A percentile compares a stretch with the other conserved stretches of the same genome.
Conservation (phyloP, 495 filamentous ascomycete species). For the Podospora pseudoanserina region DNA sequence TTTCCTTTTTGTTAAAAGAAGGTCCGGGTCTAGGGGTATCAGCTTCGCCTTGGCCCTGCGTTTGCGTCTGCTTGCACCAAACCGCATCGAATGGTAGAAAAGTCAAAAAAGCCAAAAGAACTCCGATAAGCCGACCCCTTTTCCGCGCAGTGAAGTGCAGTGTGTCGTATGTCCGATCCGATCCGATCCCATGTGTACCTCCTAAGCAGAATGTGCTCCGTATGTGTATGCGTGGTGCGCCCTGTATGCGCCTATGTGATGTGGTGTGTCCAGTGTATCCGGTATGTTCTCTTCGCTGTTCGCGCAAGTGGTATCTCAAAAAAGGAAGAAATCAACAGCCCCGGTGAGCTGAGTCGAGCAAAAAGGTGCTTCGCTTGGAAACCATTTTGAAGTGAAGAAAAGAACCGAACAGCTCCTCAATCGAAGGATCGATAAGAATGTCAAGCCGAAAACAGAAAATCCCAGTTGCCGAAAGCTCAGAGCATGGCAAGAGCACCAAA, state of each 20-base stretch:
- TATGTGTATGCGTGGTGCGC: not conserved
- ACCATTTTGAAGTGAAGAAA: not conserved
- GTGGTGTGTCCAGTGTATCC: not conserved
- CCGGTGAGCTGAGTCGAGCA: not conserved
- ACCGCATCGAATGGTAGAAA: not conserved
- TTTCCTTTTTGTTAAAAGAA: not conserved
- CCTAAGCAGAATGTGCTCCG: not conserved
- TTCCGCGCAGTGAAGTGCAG: not conserved
- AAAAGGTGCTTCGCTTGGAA: slow-evolving; percentile 7
- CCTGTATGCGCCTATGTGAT: not conserved
- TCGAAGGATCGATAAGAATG: not conserved
- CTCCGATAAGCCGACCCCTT: not conserved
- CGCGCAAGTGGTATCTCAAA: not conserved
- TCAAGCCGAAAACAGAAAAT: not conserved
- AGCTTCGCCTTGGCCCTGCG: not conserved
- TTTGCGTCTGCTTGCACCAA: not conserved
- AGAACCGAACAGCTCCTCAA: not conserved
- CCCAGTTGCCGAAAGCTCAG: slow-evolving; percentile 18
- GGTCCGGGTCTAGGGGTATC: not conserved
- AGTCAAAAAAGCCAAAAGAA: not conserved
- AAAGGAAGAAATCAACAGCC: not conserved
- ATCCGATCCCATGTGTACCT: not conserved
- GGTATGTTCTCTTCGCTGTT: not conserved
- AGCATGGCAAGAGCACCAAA: slow-evolving; percentile 38
- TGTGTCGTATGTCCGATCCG: not conserved